Evolutionary conservation across 1,284 basidiomycete species (phyloP).

Genomic region (Golubevia sp.): DNA sequence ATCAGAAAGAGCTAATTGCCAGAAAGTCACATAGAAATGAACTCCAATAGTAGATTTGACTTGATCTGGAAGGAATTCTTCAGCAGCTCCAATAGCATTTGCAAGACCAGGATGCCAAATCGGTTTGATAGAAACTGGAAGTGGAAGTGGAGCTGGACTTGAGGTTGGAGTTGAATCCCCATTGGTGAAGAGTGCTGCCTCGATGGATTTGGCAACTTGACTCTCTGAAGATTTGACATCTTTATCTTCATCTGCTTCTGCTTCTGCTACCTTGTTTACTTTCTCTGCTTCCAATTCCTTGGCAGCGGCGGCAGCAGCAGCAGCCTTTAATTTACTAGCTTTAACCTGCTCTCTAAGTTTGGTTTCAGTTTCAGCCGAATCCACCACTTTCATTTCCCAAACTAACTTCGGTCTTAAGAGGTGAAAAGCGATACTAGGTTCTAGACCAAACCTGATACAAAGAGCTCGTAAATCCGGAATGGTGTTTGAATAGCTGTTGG

Average conservation of each 20-base stretch:
- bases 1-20: slow-evolving; percentile 53
- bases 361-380: neutral
- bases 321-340: neutral
- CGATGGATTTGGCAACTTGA: neutral
- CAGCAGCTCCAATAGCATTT: slow-evolving; percentile 31
- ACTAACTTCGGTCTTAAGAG: slow-evolving; percentile 40
- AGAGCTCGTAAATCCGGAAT: slow-evolving; percentile 36
- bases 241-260: neutral
- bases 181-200: neutral
- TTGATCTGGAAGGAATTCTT: slow-evolving; percentile 24
- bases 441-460: slow-evolving; percentile 42
- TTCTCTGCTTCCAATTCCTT: neutral
- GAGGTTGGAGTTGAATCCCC: slow-evolving; percentile 3
- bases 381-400: neutral
- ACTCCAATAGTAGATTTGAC: slow-evolving; percentile 30
- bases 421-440: slow-evolving; percentile 53
- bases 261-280: neutral
- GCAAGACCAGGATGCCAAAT: slow-evolving; percentile 47
- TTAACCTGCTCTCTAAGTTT: neutral
- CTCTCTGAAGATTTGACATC: neutral
- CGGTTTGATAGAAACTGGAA: slow-evolving; percentile 1
- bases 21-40: slow-evolving; percentile 57
- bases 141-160: neutral
- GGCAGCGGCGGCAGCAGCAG: neutral
- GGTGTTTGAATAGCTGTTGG: slow-evolving; percentile 32